Evolutionary conservation across 2,329 filamentous ascomycete genomes (phyloP).

Genomic region (Calonectria montana): DNA sequence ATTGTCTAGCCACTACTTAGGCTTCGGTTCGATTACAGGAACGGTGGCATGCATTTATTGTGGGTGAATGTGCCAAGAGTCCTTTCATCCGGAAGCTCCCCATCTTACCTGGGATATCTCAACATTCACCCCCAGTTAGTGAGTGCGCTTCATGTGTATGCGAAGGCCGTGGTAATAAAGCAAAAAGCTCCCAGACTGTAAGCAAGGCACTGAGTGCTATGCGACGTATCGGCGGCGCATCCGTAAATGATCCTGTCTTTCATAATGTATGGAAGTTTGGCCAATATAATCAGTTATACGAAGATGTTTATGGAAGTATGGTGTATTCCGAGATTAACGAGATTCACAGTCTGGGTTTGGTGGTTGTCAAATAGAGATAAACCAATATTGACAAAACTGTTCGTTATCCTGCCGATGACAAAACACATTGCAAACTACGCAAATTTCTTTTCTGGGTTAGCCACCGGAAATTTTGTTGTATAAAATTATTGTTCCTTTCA

Average conservation of each 20-base stretch:
- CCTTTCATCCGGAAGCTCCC: not conserved
- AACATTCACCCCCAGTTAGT: not conserved
- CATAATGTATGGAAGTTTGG: not conserved
- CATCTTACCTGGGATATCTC: not conserved
- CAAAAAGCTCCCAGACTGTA: not conserved
- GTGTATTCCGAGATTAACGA: not conserved
- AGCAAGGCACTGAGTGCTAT: not conserved
- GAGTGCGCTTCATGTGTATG: not conserved
- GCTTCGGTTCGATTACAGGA: not conserved
- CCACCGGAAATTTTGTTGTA: no score
- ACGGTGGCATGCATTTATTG: not conserved
- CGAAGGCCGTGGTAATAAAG: not conserved
- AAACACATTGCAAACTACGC: no score
- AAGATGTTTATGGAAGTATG: not conserved
- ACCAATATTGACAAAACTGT: no score
- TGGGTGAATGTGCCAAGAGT: not conserved
- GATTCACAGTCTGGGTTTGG: no score
- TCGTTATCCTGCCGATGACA: no score
- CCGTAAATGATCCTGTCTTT: not conserved
- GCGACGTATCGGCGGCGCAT: not conserved
- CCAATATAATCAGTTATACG: not conserved
- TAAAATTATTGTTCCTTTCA: no score
- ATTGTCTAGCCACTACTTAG: not conserved
- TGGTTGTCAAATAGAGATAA: no score
- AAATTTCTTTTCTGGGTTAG: no score